Evolutionary conservation across 2,329 filamentous ascomycete genomes (phyloP).

Genomic region (Colletotrichum sidae): DNA sequence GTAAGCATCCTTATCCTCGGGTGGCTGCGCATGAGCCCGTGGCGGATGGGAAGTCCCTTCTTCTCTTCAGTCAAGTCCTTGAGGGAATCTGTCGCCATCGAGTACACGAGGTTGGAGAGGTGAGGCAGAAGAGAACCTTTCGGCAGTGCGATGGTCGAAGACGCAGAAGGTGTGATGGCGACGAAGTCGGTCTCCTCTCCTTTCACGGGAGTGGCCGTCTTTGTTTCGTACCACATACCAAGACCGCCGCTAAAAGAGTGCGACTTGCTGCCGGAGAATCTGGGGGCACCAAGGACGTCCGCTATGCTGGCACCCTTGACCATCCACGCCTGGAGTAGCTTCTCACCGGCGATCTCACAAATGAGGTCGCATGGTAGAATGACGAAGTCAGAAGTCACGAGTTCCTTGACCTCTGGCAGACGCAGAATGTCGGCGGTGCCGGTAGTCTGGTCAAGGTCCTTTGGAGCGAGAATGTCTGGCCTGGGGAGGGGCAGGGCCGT

Average conservation of each 20-base stretch:
- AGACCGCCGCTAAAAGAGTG: constrained; percentile 77
- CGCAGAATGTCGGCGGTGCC: constrained; percentile 91
- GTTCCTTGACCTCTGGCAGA: constrained; percentile 82
- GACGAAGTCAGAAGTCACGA: constrained; percentile 87
- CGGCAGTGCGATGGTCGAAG: constrained; percentile 55
- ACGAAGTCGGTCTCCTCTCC: constrained; percentile 95
- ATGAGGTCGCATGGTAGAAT: constrained; percentile 94
- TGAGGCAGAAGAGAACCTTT: constrained; percentile 74
- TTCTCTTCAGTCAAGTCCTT: constrained; percentile 85
- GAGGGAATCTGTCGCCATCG: constrained; percentile 88
- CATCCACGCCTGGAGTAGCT: constrained; percentile 92
- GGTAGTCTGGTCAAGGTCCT: constrained; percentile 81
- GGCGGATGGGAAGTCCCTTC: constrained; percentile 78
- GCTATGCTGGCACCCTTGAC: constrained; percentile 79
- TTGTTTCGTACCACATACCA: constrained; percentile 92
- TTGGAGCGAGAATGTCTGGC: constrained; percentile 81
- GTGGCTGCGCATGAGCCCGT: constrained; percentile 80
- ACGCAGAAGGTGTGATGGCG: constrained; percentile 76
- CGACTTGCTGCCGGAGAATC: constrained; percentile 51
- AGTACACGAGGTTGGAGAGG: constrained; percentile 84
- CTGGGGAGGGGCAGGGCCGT: constrained; percentile 79
- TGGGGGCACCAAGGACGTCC: constrained; percentile 65
- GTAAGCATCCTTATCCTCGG: constrained; percentile 83
- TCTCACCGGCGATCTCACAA: constrained; percentile 87
- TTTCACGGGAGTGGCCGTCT: constrained; percentile 80